Percentiles rank a stretch among this genome's conserved stretches.
These are phyloP conservation scores for Lanmaoa rubissima DNA, from an alignment of 768 basidiomycete genomes.

Conservation along the genomic window DNA sequence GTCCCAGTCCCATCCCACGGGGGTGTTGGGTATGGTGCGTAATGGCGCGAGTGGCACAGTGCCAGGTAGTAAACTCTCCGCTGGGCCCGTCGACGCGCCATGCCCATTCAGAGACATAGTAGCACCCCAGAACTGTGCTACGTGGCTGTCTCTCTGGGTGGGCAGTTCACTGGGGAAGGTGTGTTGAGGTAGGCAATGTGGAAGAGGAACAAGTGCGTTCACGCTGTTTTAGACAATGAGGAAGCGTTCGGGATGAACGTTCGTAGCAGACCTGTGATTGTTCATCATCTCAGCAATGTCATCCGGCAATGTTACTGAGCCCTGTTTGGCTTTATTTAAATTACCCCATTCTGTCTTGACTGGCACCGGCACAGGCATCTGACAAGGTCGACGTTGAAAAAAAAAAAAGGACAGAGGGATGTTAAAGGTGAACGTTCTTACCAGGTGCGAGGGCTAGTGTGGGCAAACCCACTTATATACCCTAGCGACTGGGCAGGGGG, in stretches of 20 bases:
- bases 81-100: neutral
- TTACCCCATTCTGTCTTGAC: slow-evolving; percentile 10
- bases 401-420: too few species aligned
- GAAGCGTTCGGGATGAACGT: neutral
- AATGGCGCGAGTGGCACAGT: slow-evolving; percentile 19
- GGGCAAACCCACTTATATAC: neutral
- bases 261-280: slow-evolving; percentile 21
- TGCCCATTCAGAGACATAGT: slow-evolving; percentile 13
- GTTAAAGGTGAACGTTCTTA: neutral
- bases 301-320: slow-evolving; percentile 12
- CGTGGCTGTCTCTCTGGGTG: slow-evolving; percentile 8
- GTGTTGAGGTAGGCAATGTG: neutral
- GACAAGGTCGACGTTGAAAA: too few species aligned
- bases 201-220: neutral
- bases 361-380: slow-evolving; percentile 25
- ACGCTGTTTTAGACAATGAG: slow-evolving; percentile 3
- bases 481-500: neutral
- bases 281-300: slow-evolving; percentile 3
- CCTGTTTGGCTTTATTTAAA: slow-evolving; percentile 32
- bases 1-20: slow-evolving; percentile 68
- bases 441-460: neutral
- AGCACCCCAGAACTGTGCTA: neutral
- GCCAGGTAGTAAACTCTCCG: slow-evolving; percentile 15
- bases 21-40: slow-evolving; percentile 3
- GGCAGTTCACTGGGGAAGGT: neutral